Evolutionary conservation across 176 grass and related monocot species (phyloP), one percentile per base, ranked within the genome.

Genomic region (Areca catechu): DNA sequence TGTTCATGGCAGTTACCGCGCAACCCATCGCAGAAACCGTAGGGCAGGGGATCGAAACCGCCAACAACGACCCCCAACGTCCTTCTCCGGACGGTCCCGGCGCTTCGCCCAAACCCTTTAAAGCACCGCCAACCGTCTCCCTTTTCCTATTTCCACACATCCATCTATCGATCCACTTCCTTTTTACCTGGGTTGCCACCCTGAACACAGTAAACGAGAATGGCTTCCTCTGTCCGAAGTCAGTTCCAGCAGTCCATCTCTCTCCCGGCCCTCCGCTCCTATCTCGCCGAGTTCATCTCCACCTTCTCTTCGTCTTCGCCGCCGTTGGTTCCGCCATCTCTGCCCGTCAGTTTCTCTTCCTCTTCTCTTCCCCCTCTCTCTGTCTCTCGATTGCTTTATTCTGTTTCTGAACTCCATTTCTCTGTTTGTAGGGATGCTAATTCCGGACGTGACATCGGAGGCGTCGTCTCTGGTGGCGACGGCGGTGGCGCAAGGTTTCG

Each of bases 221-320:
- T 83, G 82, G 82, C 80, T 55, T 79, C 77, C 50, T 79, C 81
- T 65, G 60, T 79, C 75, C 22, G 50, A 4, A 19, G 20, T 15
- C 51, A 68, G 49, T 4, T 90, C 71, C 58, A 54, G 25, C 71
- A 66, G 19, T 85, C 80, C 56, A 61, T 85, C 65, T 88, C 86
- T 53, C 43, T 58, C 27, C 16, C 83, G 15, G 34, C 83, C 10
- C 71, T 90, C 57, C 86, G 91, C 5, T 55, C 86, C 5, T 97
- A 88, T 62, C n/a, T 72, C n/a, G 77, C 92, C 15, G 92, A 97
- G 80, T 88, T 89, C 72, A 57, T 97, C 72, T 84, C 92, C 65
- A 91, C 86, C n/a, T 91, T 97, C 54, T 97, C 72, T 91, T 85
- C 48, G 86, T 97, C 5, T 91, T 91, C 77, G 25, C 72, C 24